These are phyloP conservation scores for Arachnomyces sp. DNA, from an alignment of 2,329 filamentous ascomycete genomes.

Conservation along the genomic window DNA sequence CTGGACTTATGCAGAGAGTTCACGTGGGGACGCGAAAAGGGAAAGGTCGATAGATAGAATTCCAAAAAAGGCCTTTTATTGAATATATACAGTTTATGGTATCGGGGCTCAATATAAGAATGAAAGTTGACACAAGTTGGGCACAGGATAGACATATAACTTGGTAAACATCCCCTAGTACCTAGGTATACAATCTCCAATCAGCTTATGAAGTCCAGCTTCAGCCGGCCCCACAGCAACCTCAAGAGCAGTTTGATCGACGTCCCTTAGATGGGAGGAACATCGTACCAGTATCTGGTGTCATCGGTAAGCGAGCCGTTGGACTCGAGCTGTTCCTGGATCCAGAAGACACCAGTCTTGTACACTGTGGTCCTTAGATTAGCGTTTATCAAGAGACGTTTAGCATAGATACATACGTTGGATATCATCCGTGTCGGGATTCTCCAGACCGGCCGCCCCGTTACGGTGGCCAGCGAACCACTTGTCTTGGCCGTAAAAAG, in stretches of 20 bases:
- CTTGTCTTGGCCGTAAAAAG: slow-evolving; percentile 18
- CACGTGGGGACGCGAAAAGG: too few species aligned
- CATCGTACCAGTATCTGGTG: slow-evolving; percentile 23
- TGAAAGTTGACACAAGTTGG: too few species aligned
- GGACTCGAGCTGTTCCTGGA: slow-evolving; percentile 16
- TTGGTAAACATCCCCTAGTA: too few species aligned
- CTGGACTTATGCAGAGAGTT: too few species aligned
- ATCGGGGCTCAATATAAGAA: too few species aligned
- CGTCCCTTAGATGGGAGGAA: slow-evolving; percentile 15
- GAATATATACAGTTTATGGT: too few species aligned
- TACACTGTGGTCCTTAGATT: slow-evolving; percentile 9
- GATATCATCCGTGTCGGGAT: slow-evolving; percentile 19
- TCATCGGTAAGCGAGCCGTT: slow-evolving; percentile 19
- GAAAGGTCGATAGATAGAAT: too few species aligned
- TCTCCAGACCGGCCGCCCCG: slow-evolving; percentile 16
- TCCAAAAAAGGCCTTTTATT: too few species aligned
- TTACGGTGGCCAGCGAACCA: slow-evolving; percentile 22
- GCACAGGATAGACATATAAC: too few species aligned
- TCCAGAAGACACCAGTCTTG: slow-evolving; percentile 22
- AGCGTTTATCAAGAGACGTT: not conserved
- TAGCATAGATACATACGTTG: slow-evolving; percentile 6
- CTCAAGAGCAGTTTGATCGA: slow-evolving; percentile 1
- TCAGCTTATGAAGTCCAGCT: not conserved
- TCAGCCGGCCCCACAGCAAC: not conserved
- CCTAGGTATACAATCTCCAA: too few species aligned